Percentiles rank a stretch among this genome's conserved stretches.
Conservation (phyloP, 2,329 filamentous ascomycete genomes). For the Rutstroemia sp. region DNA sequence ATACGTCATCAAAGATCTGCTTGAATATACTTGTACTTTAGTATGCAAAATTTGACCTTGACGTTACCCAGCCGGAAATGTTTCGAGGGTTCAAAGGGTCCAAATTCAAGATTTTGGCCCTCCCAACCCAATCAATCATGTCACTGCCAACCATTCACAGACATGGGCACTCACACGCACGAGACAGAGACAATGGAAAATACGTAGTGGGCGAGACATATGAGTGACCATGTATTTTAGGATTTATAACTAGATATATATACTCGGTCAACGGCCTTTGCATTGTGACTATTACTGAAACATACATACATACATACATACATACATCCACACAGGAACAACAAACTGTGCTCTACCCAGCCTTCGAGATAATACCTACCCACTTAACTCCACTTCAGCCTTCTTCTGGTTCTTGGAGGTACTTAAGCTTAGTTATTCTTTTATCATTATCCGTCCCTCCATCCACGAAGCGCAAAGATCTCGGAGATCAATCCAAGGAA, state of each 20-base stretch:
- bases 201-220: neutral
- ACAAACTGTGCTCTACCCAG: neutral
- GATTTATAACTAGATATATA: conserved; percentile 1
- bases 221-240: neutral
- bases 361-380: neutral
- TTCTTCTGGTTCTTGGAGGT: too few relatives aligned
- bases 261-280: conserved; percentile 6
- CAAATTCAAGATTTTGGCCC: neutral
- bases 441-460: too few relatives aligned
- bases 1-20: neutral
- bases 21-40: too few relatives aligned
- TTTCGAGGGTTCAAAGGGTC: too few relatives aligned
- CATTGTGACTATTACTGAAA: neutral
- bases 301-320: neutral
- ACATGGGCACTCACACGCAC: too few relatives aligned
- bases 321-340: neutral
- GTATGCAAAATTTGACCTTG: neutral
- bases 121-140: neutral
- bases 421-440: too few relatives aligned
- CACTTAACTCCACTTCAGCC: neutral
- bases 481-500: too few relatives aligned
- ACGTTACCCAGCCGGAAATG: neutral
- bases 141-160: neutral
- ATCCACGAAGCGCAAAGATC: too few relatives aligned
- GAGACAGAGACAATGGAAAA: too few relatives aligned